Conservation (phyloP, 495 filamentous ascomycete species). For the Xylaria castorea region DNA sequence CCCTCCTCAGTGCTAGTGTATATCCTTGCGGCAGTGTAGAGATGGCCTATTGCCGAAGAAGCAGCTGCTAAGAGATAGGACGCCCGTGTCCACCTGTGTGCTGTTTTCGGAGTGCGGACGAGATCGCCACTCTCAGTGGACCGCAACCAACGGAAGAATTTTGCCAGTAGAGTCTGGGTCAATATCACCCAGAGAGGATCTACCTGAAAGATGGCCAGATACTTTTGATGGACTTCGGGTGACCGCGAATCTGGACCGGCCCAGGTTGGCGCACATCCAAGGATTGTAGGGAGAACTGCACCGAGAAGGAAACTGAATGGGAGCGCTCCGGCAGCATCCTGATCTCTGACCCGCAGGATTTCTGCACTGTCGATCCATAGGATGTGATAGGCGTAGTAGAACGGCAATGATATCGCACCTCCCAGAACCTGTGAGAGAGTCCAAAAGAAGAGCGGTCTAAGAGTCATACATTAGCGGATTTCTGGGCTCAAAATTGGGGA, state of each 20-base stretch:
- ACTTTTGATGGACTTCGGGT: slow-evolving; percentile 29
- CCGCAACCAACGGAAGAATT: background rate
- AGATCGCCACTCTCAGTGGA: background rate
- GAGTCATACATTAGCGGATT: background rate
- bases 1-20: slow-evolving; percentile 11
- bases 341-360: slow-evolving; percentile 18
- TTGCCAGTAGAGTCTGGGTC: background rate
- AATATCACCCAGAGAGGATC: slow-evolving; percentile 33
- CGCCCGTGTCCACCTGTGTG: slow-evolving; percentile 27
- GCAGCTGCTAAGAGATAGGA: slow-evolving; percentile 31
- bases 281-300: slow-evolving; percentile 30
- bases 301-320: slow-evolving; percentile 36
- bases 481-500: background rate
- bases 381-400: slow-evolving; percentile 32
- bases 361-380: slow-evolving; percentile 26
- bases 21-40: slow-evolving; percentile 29
- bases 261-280: slow-evolving; percentile 39
- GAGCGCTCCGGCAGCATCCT: slow-evolving; percentile 26
- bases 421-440: slow-evolving; percentile 34
- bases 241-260: slow-evolving; percentile 27
- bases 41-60: slow-evolving; percentile 26
- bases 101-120: background rate
- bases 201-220: slow-evolving; percentile 33
- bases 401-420: slow-evolving; percentile 36
- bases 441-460: slow-evolving; percentile 32